Conservation (phyloP, 2,329 filamentous ascomycete genomes). For the Colletotrichum abscissum region DNA sequence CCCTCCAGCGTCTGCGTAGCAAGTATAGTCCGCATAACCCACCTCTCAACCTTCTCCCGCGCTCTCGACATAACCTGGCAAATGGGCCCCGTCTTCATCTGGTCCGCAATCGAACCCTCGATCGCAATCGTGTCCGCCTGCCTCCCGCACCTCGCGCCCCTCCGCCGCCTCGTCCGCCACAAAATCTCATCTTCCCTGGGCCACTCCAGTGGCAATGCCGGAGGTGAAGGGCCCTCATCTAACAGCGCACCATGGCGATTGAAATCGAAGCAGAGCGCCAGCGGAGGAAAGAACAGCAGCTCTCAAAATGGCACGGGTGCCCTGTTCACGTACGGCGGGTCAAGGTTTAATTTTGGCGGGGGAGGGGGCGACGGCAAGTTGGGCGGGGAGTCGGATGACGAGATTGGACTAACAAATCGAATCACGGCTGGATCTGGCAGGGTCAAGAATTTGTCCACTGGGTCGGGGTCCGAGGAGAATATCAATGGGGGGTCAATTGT, state of each 20-base stretch:
- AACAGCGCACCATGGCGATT: slow-evolving; percentile 12
- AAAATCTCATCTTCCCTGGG: not conserved
- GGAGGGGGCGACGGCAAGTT: slow-evolving; percentile 9
- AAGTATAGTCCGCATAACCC: slow-evolving; percentile 23
- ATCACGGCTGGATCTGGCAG: not conserved
- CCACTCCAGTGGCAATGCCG: not conserved
- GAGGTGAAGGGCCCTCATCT: not conserved
- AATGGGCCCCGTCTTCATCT: slow-evolving; percentile 42
- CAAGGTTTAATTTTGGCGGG: slow-evolving; percentile 9
- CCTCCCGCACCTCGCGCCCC: slow-evolving; percentile 49
- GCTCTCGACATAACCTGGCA: slow-evolving; percentile 26
- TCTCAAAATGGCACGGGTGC: slow-evolving; percentile 20
- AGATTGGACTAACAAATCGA: slow-evolving; percentile 22
- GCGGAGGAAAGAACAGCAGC: not conserved
- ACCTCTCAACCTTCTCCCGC: slow-evolving; percentile 21
- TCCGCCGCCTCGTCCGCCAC: slow-evolving; percentile 24
- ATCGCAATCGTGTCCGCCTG: slow-evolving; percentile 52
- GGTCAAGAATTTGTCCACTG: not conserved
- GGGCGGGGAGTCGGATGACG: slow-evolving; percentile 7
- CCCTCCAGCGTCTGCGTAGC: slow-evolving; percentile 23
- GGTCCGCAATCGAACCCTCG: slow-evolving; percentile 53
- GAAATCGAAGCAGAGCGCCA: not conserved
- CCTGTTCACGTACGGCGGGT: slow-evolving; percentile 23
- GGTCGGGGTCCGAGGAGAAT: slow-evolving; percentile 37
- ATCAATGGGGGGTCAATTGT: not conserved